Percentiles rank a stretch among this genome's conserved stretches.
Conservation (phyloP, 2,329 filamentous ascomycete species). For the Xylaria sp. region DNA sequence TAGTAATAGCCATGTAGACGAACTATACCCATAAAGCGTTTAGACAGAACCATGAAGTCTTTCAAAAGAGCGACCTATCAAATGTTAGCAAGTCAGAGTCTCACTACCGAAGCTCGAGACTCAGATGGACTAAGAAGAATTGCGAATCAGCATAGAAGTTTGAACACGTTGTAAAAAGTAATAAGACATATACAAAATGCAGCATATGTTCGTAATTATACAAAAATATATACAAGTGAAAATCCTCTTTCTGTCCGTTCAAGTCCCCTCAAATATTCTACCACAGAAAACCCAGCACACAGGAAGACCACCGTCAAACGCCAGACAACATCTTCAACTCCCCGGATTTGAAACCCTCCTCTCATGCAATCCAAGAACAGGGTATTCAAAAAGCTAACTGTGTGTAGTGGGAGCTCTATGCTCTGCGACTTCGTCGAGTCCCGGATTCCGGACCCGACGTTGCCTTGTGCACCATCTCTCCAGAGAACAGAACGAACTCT, state of each 20-base stretch:
- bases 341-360: slow-evolving; percentile 25
- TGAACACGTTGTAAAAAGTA: slow-evolving; percentile 3
- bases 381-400: slow-evolving; percentile 22
- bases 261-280: slow-evolving; percentile 11
- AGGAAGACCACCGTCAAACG: slow-evolving; percentile 33
- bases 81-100: slow-evolving; percentile 1
- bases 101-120: neutral
- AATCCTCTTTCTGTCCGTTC: slow-evolving; percentile 20
- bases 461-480: slow-evolving; percentile 16
- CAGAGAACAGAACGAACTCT: slow-evolving; percentile 10
- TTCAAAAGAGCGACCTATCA: neutral
- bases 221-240: slow-evolving; percentile 32
- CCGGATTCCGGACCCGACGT: neutral
- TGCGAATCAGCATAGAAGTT: neutral
- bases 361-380: slow-evolving; percentile 11
- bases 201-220: slow-evolving; percentile 20
- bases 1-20: neutral
- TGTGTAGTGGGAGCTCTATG: slow-evolving; percentile 4
- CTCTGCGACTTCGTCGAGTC: slow-evolving; percentile 21
- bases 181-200: slow-evolving; percentile 23
- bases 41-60: neutral
- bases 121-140: neutral
- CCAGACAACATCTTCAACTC: slow-evolving; percentile 34
- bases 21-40: neutral
- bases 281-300: slow-evolving; percentile 15